Percentiles rank a stretch among this genome's conserved stretches.
phyloP scores from a whole-genome alignment of 768 basidiomycete species.

The Rhodotorula kratochvilovae region DNA sequence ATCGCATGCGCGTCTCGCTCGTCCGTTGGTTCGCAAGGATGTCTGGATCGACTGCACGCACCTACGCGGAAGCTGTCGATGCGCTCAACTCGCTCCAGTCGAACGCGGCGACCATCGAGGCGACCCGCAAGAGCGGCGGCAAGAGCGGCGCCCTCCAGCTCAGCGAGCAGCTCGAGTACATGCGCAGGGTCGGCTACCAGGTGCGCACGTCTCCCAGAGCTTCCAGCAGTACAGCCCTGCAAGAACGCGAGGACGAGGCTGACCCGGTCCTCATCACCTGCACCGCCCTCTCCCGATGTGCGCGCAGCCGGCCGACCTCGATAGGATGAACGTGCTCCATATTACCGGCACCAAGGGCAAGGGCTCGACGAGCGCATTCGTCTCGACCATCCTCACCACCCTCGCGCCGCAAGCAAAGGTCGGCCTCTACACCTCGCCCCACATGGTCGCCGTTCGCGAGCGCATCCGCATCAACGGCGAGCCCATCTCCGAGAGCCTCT shows the following conservation, averaged over 20 bases:
- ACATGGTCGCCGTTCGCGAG: conserved; percentile 91
- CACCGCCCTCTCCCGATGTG: conserved; percentile 27
- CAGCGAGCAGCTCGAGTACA: conserved; percentile 84
- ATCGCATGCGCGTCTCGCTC: background rate
- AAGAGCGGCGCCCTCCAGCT: conserved; percentile 62
- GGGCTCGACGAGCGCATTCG: conserved; percentile 92
- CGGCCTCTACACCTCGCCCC: conserved; percentile 93
- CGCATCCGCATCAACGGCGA: conserved; percentile 87
- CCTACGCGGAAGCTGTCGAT: conserved; percentile 48
- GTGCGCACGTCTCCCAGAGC: conserved; percentile 52
- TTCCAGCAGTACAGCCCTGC: background rate
- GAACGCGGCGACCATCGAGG: conserved; percentile 88
- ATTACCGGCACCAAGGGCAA: conserved; percentile 98
- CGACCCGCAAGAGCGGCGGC: conserved; percentile 68
- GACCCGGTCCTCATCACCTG: background rate
- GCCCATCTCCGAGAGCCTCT: conserved; percentile 80
- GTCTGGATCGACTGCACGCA: background rate
- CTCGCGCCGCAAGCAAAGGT: conserved; percentile 71
- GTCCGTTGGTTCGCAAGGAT: background rate
- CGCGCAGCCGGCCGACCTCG: conserved; percentile 70
- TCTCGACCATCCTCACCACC: conserved; percentile 75
- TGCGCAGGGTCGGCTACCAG: conserved; percentile 75
- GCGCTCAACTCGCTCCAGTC: conserved; percentile 59
- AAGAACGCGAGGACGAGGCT: background rate
- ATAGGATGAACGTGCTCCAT: conserved; percentile 85